phyloP scores from a whole-genome alignment of 2,329 filamentous ascomycete species.

The Nectriaceae sp. region DNA sequence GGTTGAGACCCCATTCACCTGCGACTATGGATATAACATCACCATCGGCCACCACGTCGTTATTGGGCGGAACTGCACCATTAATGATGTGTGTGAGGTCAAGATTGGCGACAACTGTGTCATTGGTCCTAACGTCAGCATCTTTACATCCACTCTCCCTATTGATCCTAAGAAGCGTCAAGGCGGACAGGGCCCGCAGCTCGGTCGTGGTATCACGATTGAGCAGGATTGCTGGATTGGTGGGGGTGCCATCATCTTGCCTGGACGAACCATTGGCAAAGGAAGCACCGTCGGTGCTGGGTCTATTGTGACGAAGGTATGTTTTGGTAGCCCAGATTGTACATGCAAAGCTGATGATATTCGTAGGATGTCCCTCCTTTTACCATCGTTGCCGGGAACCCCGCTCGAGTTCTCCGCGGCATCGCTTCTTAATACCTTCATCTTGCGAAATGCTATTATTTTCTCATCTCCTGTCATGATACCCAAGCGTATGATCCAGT shows the following conservation, averaged over 20 bases:
- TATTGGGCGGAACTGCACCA: constrained; percentile 80
- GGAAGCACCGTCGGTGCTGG: constrained; percentile 81
- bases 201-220: constrained; percentile 73
- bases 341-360: not conserved
- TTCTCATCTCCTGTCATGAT: constrained; percentile 33
- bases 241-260: constrained; percentile 74
- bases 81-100: constrained; percentile 84
- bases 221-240: constrained; percentile 86
- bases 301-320: constrained; percentile 78
- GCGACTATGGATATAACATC: constrained; percentile 96
- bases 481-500: constrained; percentile 30
- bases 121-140: constrained; percentile 82
- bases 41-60: constrained; percentile 81
- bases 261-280: constrained; percentile 77
- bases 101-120: constrained; percentile 76
- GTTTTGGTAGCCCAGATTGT: constrained; percentile 17
- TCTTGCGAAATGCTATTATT: constrained; percentile 11
- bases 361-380: constrained; percentile 64
- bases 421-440: constrained; percentile 29
- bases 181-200: constrained; percentile 71
- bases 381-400: constrained; percentile 70
- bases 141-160: constrained; percentile 74
- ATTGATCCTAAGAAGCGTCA: constrained; percentile 73
- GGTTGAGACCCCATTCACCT: constrained; percentile 86
- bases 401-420: constrained; percentile 57